phyloP scores from a whole-genome alignment of 1,284 basidiomycete genomes.

The Gomphus bonarii region DNA sequence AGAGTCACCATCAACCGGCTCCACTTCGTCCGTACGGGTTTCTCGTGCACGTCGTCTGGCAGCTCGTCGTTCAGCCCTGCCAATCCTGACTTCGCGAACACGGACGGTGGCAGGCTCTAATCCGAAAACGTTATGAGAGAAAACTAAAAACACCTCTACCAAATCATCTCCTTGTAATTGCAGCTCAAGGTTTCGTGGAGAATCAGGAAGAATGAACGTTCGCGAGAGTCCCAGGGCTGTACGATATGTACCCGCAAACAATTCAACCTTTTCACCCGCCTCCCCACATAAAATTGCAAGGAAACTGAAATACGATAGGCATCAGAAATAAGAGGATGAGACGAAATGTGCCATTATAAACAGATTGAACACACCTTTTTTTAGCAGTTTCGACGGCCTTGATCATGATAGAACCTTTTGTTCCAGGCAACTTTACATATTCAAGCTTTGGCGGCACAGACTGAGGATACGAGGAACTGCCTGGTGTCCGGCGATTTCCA shows the following conservation, averaged over 20 bases:
- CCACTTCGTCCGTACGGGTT: conserved; percentile 39
- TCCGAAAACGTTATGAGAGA: conserved; percentile 82
- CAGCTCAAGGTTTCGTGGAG: conserved; percentile 73
- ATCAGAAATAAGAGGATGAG: background rate
- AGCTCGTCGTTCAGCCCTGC: conserved; percentile 73
- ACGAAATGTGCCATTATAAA: background rate
- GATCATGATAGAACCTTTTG: conserved; percentile 70
- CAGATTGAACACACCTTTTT: conserved; percentile 50
- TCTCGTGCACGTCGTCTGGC: conserved; percentile 67
- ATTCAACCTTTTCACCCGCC: conserved; percentile 82
- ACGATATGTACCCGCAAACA: conserved; percentile 79
- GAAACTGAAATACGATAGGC: conserved; percentile 41
- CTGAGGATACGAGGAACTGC: conserved; percentile 27
- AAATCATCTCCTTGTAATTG: conserved; percentile 87
- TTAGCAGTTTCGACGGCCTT: conserved; percentile 79
- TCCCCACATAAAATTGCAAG: conserved; percentile 86
- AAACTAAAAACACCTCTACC: conserved; percentile 80
- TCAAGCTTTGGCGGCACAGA: conserved; percentile 75
- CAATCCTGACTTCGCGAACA: conserved; percentile 83
- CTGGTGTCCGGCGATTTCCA: conserved; percentile 20
- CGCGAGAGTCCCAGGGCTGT: conserved; percentile 71
- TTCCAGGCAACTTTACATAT: conserved; percentile 85
- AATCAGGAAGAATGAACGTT: conserved; percentile 83
- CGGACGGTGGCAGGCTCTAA: conserved; percentile 82
- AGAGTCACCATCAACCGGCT: conserved; percentile 33